These are phyloP conservation scores for Croton laevigatus DNA, from an alignment of 441 rosid species.

Conservation along the genomic window DNA sequence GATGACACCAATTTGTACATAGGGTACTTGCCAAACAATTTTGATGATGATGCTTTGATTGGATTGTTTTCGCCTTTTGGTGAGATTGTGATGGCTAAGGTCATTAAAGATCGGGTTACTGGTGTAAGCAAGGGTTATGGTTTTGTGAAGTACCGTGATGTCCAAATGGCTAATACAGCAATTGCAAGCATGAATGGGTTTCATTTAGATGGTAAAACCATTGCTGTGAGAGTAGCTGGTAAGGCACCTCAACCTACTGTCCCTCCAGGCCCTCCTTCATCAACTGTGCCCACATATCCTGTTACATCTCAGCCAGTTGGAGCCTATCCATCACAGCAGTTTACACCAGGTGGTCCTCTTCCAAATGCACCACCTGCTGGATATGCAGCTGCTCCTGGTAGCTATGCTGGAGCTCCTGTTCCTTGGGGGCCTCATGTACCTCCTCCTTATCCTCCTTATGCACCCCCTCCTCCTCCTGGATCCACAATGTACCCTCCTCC, in stretches of 20 bases:
- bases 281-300: constrained; percentile 57
- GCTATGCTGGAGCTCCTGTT: constrained; percentile 45
- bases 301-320: constrained; percentile 58
- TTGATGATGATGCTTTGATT: constrained; percentile 87
- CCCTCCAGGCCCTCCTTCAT: constrained; percentile 70
- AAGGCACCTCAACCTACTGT: constrained; percentile 79
- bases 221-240: constrained; percentile 95
- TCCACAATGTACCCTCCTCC: constrained; percentile 63
- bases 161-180: constrained; percentile 86
- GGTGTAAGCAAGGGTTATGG: constrained; percentile 91
- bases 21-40: constrained; percentile 84
- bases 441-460: constrained; percentile 66
- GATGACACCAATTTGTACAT: constrained; percentile 90
- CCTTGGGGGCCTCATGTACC: constrained; percentile 94
- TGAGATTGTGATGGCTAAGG: constrained; percentile 95
- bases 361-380: constrained; percentile 50
- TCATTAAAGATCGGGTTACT: constrained; percentile 74
- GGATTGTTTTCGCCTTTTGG: constrained; percentile 77
- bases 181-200: constrained; percentile 80
- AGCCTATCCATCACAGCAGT: constrained; percentile 78
- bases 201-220: constrained; percentile 73
- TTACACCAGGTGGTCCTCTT: constrained; percentile 69
- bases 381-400: constrained; percentile 36
- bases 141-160: constrained; percentile 84
- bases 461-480: constrained; percentile 90